A percentile compares a stretch with the other conserved stretches of the same genome.
Evolutionary conservation across 805 yeast genomes (phyloP).

Genomic region (Ogataea degrootiae): DNA sequence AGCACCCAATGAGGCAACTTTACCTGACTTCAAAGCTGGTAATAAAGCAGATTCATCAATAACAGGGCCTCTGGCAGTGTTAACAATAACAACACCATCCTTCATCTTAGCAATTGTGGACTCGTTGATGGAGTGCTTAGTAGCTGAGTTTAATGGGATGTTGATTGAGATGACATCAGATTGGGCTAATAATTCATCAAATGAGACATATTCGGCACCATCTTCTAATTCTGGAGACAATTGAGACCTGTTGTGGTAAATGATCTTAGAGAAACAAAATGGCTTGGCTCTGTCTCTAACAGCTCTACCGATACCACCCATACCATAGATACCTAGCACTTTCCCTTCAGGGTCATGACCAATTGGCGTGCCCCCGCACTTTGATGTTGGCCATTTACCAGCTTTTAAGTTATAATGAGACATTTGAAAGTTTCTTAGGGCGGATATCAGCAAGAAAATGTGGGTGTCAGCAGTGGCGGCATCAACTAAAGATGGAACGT

Average conservation of each 20-base stretch:
- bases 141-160: conserved; percentile 69
- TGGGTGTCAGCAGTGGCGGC: conserved; percentile 57
- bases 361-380: conserved; percentile 50
- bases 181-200: conserved; percentile 58
- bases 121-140: conserved; percentile 64
- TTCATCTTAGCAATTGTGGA: conserved; percentile 66
- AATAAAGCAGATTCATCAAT: conserved; percentile 61
- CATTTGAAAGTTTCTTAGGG: conserved; percentile 54
- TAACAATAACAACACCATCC: conserved; percentile 69
- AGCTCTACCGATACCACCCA: conserved; percentile 89
- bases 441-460: conserved; percentile 44
- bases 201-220: conserved; percentile 65
- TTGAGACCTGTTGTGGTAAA: conserved; percentile 67
- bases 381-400: conserved; percentile 57
- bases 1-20: conserved; percentile 62
- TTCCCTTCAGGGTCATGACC: conserved; percentile 78
- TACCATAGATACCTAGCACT: conserved; percentile 74
- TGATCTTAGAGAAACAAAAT: conserved; percentile 67
- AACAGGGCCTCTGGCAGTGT: conserved; percentile 88
- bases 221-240: conserved; percentile 58
- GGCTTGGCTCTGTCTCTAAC: conserved; percentile 67
- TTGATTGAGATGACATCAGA: conserved; percentile 72
- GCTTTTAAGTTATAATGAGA: conserved; percentile 49
- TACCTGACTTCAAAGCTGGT: conserved; percentile 54
- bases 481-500: conserved; percentile 50